Evolutionary conservation across 2,329 filamentous ascomycete species (phyloP).

Genomic region (Exophiala sp.): DNA sequence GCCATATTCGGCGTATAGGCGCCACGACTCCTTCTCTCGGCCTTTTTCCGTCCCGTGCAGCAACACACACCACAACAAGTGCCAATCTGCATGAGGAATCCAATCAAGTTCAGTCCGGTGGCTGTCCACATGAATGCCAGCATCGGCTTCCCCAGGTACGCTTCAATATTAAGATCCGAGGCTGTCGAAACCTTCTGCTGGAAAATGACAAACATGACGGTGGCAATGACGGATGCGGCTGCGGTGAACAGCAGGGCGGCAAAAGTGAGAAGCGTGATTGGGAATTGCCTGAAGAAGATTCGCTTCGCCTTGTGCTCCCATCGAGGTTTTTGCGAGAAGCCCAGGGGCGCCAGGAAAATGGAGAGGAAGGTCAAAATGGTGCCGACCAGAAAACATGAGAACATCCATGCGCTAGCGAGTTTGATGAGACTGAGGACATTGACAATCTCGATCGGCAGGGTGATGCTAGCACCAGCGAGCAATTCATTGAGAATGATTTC

Average conservation of each 20-base stretch:
- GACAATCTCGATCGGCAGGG: constrained; percentile 69
- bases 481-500: constrained; percentile 76
- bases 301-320: constrained; percentile 37
- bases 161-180: constrained; percentile 71
- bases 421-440: constrained; percentile 71
- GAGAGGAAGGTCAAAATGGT: constrained; percentile 68
- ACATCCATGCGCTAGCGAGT: constrained; percentile 80
- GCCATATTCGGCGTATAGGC: not conserved
- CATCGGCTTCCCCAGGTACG: constrained; percentile 68
- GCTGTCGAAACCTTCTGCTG: constrained; percentile 66
- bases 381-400: constrained; percentile 75
- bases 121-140: constrained; percentile 89
- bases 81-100: constrained; percentile 69
- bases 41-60: constrained; percentile 35
- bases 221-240: constrained; percentile 70
- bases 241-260: constrained; percentile 64
- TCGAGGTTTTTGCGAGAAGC: constrained; percentile 34
- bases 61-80: constrained; percentile 67
- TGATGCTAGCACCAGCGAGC: constrained; percentile 76
- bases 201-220: constrained; percentile 80
- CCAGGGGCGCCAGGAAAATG: constrained; percentile 61
- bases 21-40: constrained; percentile 7
- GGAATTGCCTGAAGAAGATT: constrained; percentile 54
- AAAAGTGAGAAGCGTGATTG: constrained; percentile 65
- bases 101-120: constrained; percentile 61